Evolutionary conservation across 352 stramenopile genomes (phyloP), one percentile per base, ranked within the genome.

Genomic region (Elongisporangium anandrum): DNA sequence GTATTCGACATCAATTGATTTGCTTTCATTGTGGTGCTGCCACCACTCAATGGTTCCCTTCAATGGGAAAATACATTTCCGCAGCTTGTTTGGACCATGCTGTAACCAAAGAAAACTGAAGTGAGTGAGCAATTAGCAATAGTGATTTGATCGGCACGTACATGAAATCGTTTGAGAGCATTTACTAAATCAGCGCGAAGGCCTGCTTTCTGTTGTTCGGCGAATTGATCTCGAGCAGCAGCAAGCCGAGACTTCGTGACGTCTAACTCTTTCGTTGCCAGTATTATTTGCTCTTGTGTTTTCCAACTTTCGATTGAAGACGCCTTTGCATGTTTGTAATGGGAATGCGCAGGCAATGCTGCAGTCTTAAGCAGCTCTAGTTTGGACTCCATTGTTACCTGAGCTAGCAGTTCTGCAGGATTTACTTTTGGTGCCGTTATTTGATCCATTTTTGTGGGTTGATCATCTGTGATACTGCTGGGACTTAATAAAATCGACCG

Each of bases 1-100:
- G 20, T 72, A 67, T 2, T 21, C 56, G 4, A 92, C 57, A 3
- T 71, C 72, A 8, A 60, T 64, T 0, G 80, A 79, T 48, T 78
- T 80, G 15, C 64, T 68, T 0, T 56, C 34, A 21, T 79, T 71
- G 34, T 73, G 69, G 1, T 70, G 51, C 29, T 75, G 55, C 83
- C 83, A 93, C 83, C 83, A 93, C 19, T 87, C 70, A 20, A 93
- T 60, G n/a, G 54, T 58, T 0, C 83, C 81, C 41, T 77, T 88
- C 3, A 85, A 47, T 2, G 81, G 81, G 21, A 88, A 88, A 49
- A 85, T 79, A 56, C 77, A 87, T 52, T 64, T 70, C 0, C 69
- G 69, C 13, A 87, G 64, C 51, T 74, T 81, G 29, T 68, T 65
- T 7, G 69, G 58, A n/a, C 73, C 76, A 78, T 87, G 57, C 78